These are phyloP conservation scores for Pseudognaphalium luteoalbum DNA, from an alignment of 129 eudicot genomes.

Conservation along the genomic window DNA sequence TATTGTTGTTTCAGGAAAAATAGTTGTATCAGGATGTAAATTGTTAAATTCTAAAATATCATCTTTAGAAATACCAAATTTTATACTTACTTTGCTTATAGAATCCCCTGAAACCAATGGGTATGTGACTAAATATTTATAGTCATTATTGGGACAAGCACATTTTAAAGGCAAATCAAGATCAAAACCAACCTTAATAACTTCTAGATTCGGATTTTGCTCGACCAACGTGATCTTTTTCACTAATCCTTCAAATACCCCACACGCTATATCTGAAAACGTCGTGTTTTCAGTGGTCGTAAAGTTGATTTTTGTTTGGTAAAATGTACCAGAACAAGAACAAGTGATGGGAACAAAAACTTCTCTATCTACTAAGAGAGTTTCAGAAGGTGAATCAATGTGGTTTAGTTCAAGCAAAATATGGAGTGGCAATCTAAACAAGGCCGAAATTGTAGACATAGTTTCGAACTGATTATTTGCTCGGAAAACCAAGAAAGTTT, in stretches of 20 bases:
- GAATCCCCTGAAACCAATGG: conserved; percentile 54
- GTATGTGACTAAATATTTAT: conserved; percentile 61
- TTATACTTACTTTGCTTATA: conserved; percentile 33
- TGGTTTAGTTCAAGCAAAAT: conserved; percentile 45
- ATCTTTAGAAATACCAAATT: conserved; percentile 44
- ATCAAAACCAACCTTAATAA: conserved; percentile 36
- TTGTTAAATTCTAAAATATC: conserved; percentile 47
- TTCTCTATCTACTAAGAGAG: conserved; percentile 49
- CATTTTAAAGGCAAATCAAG: conserved; percentile 65
- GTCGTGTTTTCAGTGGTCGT: conserved; percentile 22
- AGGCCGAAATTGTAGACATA: conserved; percentile 43
- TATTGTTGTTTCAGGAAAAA: conserved; percentile 68
- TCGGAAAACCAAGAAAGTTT: conserved; percentile 56
- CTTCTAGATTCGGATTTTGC: conserved; percentile 35
- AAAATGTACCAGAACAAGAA: conserved; percentile 45
- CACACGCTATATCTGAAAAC: conserved; percentile 50
- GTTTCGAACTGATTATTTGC: conserved; percentile 45
- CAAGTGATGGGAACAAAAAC: conserved; percentile 59
- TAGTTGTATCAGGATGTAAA: conserved; percentile 36
- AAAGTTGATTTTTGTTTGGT: conserved; percentile 44
- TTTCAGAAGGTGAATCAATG: conserved; percentile 24
- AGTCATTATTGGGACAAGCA: conserved; percentile 60
- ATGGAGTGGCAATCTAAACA: conserved; percentile 37
- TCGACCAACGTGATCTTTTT: conserved; percentile 46
- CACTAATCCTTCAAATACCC: conserved; percentile 58